Percentiles rank a stretch among this genome's conserved stretches.
Conservation (phyloP, 805 yeast genomes). For the Starmerella bacillaris region DNA sequence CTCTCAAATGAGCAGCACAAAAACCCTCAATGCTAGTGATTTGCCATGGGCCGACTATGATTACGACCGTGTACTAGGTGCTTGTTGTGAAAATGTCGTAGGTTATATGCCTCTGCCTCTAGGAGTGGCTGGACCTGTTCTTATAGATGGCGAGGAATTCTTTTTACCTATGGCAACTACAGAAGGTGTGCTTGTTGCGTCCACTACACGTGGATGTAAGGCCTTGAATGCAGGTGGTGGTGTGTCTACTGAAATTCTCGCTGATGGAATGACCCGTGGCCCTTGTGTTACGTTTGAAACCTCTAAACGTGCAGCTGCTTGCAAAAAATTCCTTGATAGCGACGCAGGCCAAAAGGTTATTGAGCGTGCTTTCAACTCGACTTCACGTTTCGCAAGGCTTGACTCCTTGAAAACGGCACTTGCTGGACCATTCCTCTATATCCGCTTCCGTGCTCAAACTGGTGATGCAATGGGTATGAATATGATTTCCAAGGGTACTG, state of each 20-base stretch:
- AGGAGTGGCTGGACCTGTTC: conserved; percentile 93
- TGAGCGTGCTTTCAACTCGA: conserved; percentile 83
- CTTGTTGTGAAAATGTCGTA: conserved; percentile 96
- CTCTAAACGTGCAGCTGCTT: conserved; percentile 76
- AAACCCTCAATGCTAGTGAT: conserved; percentile 49
- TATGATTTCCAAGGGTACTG: conserved; percentile 98
- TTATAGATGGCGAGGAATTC: conserved; percentile 71
- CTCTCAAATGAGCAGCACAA: conserved; percentile 63
- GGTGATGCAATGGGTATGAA: conserved; percentile 99
- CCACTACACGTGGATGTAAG: conserved; percentile 97
- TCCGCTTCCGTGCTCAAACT: conserved; percentile 93
- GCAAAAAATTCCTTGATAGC: conserved; percentile 88
- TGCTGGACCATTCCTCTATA: conserved; percentile 77
- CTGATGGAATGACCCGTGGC: conserved; percentile 98
- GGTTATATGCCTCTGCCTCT: conserved; percentile 94
- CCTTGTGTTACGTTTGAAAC: conserved; percentile 87
- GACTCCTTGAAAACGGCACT: conserved; percentile 81
- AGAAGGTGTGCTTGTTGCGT: conserved; percentile 96
- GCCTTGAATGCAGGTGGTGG: conserved; percentile 97
- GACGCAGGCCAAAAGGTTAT: conserved; percentile 74
- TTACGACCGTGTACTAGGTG: conserved; percentile 91
- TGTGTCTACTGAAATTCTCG: conserved; percentile 73
- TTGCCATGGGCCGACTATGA: conserved; percentile 75
- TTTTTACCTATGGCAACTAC: conserved; percentile 99
- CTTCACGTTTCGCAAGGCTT: conserved; percentile 91